Conservation (phyloP, 352 stramenopile genomes). For the Globisporangium nunn region DNA sequence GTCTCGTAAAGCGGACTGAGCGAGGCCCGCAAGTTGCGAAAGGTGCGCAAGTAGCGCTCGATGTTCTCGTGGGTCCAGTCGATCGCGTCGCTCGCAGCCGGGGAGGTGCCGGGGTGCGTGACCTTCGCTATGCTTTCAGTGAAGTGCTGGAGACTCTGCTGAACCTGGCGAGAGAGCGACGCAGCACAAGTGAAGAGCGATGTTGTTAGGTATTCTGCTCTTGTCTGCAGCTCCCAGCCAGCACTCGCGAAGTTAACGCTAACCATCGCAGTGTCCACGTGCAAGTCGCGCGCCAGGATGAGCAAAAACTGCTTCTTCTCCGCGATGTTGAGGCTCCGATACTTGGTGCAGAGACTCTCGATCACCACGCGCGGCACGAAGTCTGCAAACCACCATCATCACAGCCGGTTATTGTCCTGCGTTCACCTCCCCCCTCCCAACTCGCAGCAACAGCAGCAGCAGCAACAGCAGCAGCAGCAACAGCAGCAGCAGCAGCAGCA, state of each 20-base stretch:
- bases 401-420: not conserved
- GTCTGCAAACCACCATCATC: constrained; percentile 24
- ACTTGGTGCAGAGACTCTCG: constrained; percentile 55
- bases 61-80: constrained; percentile 69
- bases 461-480: no score
- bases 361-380: constrained; percentile 77
- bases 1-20: constrained; percentile 70
- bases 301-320: constrained; percentile 79
- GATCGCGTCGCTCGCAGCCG: constrained; percentile 9
- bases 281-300: constrained; percentile 66
- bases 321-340: constrained; percentile 57
- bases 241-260: no score
- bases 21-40: constrained; percentile 46
- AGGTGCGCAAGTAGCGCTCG: constrained; percentile 71
- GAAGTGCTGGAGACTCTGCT: constrained; percentile 52
- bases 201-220: no score
- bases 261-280: constrained; percentile 51
- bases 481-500: not conserved
- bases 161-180: constrained; percentile 17
- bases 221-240: no score
- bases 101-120: not conserved
- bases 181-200: not conserved
- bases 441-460: no score
- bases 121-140: constrained; percentile 45
- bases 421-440: no score